Conservation (phyloP, 2,329 filamentous ascomycete species). For the Magnaporthiopsis incrustans region DNA sequence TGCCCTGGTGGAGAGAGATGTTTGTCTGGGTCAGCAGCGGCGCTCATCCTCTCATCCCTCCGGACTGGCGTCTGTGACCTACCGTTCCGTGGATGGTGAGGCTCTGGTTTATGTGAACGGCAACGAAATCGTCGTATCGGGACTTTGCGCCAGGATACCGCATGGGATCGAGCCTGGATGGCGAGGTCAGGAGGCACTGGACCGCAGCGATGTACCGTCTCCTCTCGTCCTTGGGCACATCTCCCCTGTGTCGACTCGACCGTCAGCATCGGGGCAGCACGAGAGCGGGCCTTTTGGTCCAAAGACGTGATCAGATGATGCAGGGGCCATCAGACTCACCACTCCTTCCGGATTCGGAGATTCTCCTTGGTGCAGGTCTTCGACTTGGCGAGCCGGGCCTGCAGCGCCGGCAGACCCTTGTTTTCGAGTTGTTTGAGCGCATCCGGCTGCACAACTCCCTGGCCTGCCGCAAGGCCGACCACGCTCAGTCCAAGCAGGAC, state of each 20-base stretch:
- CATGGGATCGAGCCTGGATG: constrained; percentile 21
- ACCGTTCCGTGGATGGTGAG: constrained; percentile 22
- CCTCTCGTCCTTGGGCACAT: constrained; percentile 18
- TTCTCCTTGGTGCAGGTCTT: constrained; percentile 24
- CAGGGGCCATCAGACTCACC: constrained; percentile 12
- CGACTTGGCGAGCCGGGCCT: constrained; percentile 21
- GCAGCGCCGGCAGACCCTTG: constrained; percentile 18
- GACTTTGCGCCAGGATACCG: constrained; percentile 24
- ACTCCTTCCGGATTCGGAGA: constrained; percentile 21
- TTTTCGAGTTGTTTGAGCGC: constrained; percentile 21
- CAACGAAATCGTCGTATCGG: constrained; percentile 24
- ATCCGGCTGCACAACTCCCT: constrained; percentile 11
- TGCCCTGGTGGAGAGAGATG: constrained; percentile 16
- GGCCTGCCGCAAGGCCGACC: background rate
- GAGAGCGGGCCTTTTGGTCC: background rate
- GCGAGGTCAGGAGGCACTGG: constrained; percentile 23
- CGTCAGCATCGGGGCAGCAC: no score
- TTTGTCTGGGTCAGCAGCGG: no score
- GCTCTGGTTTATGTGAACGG: constrained; percentile 28
- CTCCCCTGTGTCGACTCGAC: constrained; percentile 16
- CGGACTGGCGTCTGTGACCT: background rate
- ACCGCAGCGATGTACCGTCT: constrained; percentile 25
- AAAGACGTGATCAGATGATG: background rate
- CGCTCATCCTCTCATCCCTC: no score
- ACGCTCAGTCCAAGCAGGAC: background rate